Base-by-base conservation (phyloP, 1,139 yeast genomes). In the Yamadazyma mexicana region DNA sequence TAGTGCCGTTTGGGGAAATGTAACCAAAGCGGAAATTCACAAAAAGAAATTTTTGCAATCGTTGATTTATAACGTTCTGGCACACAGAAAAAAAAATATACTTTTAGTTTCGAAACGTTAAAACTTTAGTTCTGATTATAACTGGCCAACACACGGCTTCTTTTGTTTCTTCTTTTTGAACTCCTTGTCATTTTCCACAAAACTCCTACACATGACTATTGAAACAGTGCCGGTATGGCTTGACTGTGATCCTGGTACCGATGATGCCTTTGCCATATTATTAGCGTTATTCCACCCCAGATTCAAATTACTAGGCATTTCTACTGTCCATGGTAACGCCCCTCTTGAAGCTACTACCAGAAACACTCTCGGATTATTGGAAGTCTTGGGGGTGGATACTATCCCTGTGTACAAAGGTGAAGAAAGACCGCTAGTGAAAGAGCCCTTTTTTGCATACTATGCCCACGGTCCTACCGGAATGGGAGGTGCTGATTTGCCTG, bases 221-320 rank as follows among this genome's bases (percentile, higher is more conserved):
- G 37, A 40, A 11, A 33, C 47, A 17, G 39, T 83, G 16, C 91
- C 91, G 1, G 53, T 87, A 5, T 86, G 96, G 96, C 59, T 88
- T n/a, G 96, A 88, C 62, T 88, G 96, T 56, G 96, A 88, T 56
- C 95, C 96, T 0, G 96, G 96, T 2, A 92, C 86, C 52, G 96
- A 88, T 56, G 97, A 88, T 54, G 86, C 88, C 2, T 76, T 87
- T 38, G 96, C 95, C 8, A 69, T 88, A 6, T 64, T 86, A 15
- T 52, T 88, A 29, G 78, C 87, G 0, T 64, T 79, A 4, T 79
- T 74, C 55, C 74, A 79, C 46, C 86, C 86, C 0, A 62, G 71
- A 30, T 77, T 82, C 56, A 56, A 79, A 9, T 62, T 88, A 8
- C 57, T 84, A 3, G 96, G 95, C 1, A 74, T 88, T 22, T 83